Conservation (phyloP, 305 asterid species). For the Petunia hybrid region DNA sequence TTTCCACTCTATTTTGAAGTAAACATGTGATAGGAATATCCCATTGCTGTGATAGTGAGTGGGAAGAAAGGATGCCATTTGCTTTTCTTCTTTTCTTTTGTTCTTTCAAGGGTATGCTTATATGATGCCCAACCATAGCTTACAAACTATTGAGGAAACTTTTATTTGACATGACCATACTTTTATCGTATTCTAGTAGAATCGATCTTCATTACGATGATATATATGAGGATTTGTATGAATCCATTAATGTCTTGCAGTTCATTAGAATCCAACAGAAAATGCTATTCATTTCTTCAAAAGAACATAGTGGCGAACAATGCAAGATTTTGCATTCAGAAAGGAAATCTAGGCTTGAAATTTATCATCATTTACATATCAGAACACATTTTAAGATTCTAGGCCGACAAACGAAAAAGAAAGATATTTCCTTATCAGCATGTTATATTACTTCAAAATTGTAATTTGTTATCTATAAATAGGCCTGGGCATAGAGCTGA, state of each 20-base stretch:
- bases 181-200: neutral
- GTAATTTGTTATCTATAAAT: no score
- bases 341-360: no score
- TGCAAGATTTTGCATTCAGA: no score
- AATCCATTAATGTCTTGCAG: neutral
- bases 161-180: neutral
- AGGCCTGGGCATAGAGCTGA: no score
- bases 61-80: neutral
- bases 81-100: neutral
- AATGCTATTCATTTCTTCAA: neutral
- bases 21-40: neutral
- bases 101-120: conserved; percentile 24
- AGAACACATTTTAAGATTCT: no score
- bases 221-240: neutral
- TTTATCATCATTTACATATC: no score
- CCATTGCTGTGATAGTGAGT: neutral
- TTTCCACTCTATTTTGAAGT: neutral
- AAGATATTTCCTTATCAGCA: no score
- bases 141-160: neutral
- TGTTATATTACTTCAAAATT: no score
- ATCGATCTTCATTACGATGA: neutral
- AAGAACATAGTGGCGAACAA: neutral
- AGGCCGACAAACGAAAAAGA: no score
- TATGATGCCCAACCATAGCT: neutral
- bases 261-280: conserved; percentile 19